These are phyloP conservation scores for Knoxia roxburghii DNA, from an alignment of 257 asterid genomes.

Conservation along the genomic window DNA sequence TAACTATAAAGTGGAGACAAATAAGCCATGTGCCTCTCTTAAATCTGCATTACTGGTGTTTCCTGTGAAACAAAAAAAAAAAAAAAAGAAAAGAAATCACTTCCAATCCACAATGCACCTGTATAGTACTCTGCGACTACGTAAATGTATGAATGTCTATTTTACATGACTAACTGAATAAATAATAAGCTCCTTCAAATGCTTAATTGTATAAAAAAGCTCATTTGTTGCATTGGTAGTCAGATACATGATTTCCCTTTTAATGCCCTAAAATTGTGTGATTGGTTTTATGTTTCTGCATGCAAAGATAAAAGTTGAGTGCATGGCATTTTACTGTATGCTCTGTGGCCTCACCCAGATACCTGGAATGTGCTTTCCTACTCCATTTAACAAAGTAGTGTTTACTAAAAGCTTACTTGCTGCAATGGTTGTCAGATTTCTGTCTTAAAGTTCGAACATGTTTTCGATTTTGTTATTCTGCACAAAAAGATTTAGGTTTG, in stretches of 20 bases:
- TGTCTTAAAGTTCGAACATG: neutral
- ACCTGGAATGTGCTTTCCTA: no score
- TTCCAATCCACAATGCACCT: neutral
- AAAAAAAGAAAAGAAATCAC: no score
- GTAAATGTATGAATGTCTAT: neutral
- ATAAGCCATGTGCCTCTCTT: neutral
- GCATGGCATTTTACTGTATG: no score
- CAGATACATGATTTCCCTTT: neutral
- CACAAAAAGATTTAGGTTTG: neutral
- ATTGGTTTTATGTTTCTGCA: neutral
- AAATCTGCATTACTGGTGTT: neutral
- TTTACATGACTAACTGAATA: neutral
- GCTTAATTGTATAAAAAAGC: neutral
- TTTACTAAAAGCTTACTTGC: neutral
- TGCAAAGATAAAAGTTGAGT: neutral
- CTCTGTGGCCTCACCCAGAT: no score
- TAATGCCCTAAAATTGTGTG: neutral
- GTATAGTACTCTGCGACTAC: neutral
- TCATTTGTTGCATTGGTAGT: neutral
- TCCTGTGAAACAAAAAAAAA: neutral
- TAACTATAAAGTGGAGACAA: neutral
- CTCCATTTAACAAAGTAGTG: no score
- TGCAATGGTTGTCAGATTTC: neutral
- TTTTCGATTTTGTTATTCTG: neutral
- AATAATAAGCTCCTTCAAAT: neutral